Conservation (phyloP, 768 basidiomycete species). For the Leccinum rimulosum region DNA sequence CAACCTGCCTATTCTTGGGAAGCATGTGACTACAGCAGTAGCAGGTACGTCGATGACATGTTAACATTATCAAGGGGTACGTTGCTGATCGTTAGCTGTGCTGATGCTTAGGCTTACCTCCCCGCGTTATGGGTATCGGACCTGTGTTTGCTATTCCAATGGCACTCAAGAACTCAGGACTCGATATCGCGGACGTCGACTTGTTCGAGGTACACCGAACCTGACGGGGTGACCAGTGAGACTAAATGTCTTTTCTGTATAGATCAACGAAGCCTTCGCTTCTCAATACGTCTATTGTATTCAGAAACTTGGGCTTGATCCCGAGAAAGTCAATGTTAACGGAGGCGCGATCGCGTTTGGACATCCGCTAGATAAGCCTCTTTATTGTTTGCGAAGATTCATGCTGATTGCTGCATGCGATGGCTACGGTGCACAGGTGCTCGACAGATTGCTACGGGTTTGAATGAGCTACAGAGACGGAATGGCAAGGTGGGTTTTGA, state of each 20-base stretch:
- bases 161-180: slow-evolving; percentile 64
- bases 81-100: background rate
- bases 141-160: slow-evolving; percentile 82
- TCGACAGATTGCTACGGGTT: slow-evolving; percentile 80
- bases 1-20: slow-evolving; percentile 71
- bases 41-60: slow-evolving; percentile 42
- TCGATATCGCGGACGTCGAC: slow-evolving; percentile 69
- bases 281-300: slow-evolving; percentile 77
- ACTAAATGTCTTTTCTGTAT: background rate
- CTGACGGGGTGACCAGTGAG: background rate
- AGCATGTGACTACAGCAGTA: slow-evolving; percentile 71
- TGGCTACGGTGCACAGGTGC: slow-evolving; percentile 75
- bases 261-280: slow-evolving; percentile 94
- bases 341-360: slow-evolving; percentile 90
- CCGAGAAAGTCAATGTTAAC: slow-evolving; percentile 79
- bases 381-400: background rate
- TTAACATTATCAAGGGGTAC: background rate
- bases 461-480: slow-evolving; percentile 69
- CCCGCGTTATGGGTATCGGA: slow-evolving; percentile 87
- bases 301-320: slow-evolving; percentile 59
- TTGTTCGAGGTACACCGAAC: slow-evolving; percentile 60
- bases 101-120: slow-evolving; percentile 53
- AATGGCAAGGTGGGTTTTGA: slow-evolving; percentile 53
- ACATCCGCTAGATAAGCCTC: slow-evolving; percentile 72
- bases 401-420: slow-evolving; percentile 13